A percentile compares a stretch with the other conserved stretches of the same genome.
phyloP scores from a whole-genome alignment of 495 filamentous ascomycete genomes.

The Physcia stellaris region DNA sequence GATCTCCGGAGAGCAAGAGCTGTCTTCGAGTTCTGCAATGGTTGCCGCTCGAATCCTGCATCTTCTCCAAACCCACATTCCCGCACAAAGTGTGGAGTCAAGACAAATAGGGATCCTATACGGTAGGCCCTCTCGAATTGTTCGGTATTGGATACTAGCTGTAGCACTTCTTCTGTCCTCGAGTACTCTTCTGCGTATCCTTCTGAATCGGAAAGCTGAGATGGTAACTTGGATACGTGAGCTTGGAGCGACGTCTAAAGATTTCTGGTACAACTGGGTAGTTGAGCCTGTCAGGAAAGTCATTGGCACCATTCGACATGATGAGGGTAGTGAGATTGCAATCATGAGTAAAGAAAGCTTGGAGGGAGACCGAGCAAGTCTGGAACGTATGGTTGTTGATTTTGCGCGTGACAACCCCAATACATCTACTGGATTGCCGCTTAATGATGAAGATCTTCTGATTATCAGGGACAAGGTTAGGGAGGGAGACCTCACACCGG shows the following conservation, averaged over 20 bases:
- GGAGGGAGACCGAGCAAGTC: constrained; percentile 72
- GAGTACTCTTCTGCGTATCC: constrained; percentile 63
- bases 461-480: constrained; percentile 62
- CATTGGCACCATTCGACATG: constrained; percentile 82
- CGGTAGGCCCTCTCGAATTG: constrained; percentile 60
- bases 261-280: constrained; percentile 96
- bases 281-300: constrained; percentile 70
- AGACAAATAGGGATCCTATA: constrained; percentile 35
- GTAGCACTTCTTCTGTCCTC: constrained; percentile 54
- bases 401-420: constrained; percentile 70
- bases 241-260: constrained; percentile 59
- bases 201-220: constrained; percentile 55
- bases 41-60: constrained; percentile 53
- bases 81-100: constrained; percentile 41
- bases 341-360: constrained; percentile 89
- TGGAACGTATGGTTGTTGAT: constrained; percentile 96
- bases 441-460: constrained; percentile 47
- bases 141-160: constrained; percentile 80
- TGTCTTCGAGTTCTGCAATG: constrained; percentile 32
- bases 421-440: constrained; percentile 24
- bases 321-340: constrained; percentile 79
- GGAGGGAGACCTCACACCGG: constrained; percentile 85
- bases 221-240: constrained; percentile 64
- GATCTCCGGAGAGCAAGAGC: constrained; percentile 13
- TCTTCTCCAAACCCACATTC: constrained; percentile 46